phyloP scores from a whole-genome alignment of 371 early-diverging fungal genomes.

The Zopfochytrium polystomum region DNA sequence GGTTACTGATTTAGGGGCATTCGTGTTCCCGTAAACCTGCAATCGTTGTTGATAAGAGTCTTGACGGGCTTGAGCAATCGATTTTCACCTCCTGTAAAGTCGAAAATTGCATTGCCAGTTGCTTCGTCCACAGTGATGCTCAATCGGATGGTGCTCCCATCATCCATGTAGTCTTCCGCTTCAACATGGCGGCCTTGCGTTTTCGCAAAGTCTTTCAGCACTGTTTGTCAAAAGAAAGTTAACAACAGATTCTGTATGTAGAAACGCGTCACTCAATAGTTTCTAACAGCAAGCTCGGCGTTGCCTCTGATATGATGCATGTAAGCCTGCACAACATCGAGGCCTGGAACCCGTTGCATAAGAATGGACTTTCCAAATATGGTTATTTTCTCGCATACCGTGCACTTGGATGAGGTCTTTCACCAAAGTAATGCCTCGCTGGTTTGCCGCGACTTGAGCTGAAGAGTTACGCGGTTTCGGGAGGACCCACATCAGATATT shows the following conservation, averaged over 20 bases:
- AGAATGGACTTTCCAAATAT: not conserved
- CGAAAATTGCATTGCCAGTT: slow-evolving; percentile 79
- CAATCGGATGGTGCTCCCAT: slow-evolving; percentile 83
- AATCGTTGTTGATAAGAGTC: not conserved
- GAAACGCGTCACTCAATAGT: slow-evolving; percentile 28
- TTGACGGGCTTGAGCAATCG: too few species aligned
- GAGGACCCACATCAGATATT: too few species aligned
- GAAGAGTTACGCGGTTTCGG: too few species aligned
- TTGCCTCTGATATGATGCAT: slow-evolving; percentile 72
- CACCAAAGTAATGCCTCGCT: slow-evolving; percentile 85
- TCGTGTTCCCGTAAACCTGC: slow-evolving; percentile 48
- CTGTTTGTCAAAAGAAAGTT: too few species aligned
- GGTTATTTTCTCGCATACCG: too few species aligned
- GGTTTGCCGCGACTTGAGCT: slow-evolving; percentile 90
- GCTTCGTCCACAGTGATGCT: slow-evolving; percentile 64
- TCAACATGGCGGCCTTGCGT: slow-evolving; percentile 45
- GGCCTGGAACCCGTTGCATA: slow-evolving; percentile 12
- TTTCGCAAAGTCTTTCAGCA: slow-evolving; percentile 4
- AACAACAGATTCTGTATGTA: too few species aligned
- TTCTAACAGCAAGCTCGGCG: slow-evolving; percentile 82
- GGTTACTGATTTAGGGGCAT: slow-evolving; percentile 59
- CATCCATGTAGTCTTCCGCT: slow-evolving; percentile 88
- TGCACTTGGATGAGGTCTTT: slow-evolving; percentile 73
- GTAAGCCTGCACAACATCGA: slow-evolving; percentile 88
- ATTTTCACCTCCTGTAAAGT: slow-evolving; percentile 91